Evolutionary conservation across 495 filamentous ascomycete species (phyloP).

Genomic region (Annulohypoxylon stygium): DNA sequence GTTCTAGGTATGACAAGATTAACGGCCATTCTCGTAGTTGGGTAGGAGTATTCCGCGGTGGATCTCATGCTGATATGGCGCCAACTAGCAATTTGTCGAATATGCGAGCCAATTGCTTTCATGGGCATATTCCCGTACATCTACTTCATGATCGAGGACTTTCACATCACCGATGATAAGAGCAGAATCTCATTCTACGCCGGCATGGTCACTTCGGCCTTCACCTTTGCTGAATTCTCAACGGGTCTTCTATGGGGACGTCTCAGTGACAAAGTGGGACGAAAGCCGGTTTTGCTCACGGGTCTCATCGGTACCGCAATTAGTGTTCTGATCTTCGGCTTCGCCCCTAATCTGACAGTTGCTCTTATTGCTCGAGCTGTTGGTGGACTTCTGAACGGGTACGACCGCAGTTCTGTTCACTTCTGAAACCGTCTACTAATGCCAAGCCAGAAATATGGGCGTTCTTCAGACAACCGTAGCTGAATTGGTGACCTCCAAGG

Average conservation of each 20-base stretch:
- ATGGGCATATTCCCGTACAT: slow-evolving; percentile 99
- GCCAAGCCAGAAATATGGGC: slow-evolving; percentile 77
- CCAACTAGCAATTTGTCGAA: slow-evolving; percentile 83
- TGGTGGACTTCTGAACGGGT: slow-evolving; percentile 94
- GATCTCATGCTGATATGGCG: slow-evolving; percentile 52
- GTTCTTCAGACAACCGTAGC: slow-evolving; percentile 95
- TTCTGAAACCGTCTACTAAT: slow-evolving; percentile 30
- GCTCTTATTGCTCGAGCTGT: slow-evolving; percentile 90
- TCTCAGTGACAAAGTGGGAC: slow-evolving; percentile 90
- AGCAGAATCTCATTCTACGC: slow-evolving; percentile 90
- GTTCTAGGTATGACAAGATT: slow-evolving; percentile 71
- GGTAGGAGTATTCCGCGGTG: slow-evolving; percentile 25
- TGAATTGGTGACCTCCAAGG: slow-evolving; percentile 89
- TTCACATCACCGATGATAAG: slow-evolving; percentile 83
- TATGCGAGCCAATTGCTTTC: slow-evolving; percentile 99
- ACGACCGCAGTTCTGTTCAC: slow-evolving; percentile 47
- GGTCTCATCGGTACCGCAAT: slow-evolving; percentile 90
- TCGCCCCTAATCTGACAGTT: slow-evolving; percentile 83
- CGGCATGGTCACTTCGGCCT: slow-evolving; percentile 96
- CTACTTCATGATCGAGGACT: slow-evolving; percentile 96
- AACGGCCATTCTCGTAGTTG: slow-evolving; percentile 15
- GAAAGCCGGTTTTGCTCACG: slow-evolving; percentile 91
- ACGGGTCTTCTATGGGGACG: slow-evolving; percentile 92
- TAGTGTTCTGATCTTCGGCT: slow-evolving; percentile 95
- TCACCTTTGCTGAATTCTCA: slow-evolving; percentile 94